Percentiles rank a stretch among this genome's conserved stretches.
phyloP scores from a whole-genome alignment of 441 rosid species.

The Erodium texanum region DNA sequence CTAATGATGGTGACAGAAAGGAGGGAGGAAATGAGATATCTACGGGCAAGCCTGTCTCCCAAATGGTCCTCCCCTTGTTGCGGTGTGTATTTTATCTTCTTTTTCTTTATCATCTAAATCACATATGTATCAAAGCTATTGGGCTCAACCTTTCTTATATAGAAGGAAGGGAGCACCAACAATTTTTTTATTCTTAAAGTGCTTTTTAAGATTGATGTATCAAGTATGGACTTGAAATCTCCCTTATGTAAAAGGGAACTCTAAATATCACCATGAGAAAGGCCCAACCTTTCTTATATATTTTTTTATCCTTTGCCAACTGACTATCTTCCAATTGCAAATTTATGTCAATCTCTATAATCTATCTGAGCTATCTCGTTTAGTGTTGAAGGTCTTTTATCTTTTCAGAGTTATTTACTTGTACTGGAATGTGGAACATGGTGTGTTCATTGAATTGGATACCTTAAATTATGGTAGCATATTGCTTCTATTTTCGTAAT shows the following conservation, averaged over 20 bases:
- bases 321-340: background rate
- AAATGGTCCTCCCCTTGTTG: conserved; percentile 33
- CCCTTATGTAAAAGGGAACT: too few species aligned
- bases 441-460: background rate
- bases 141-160: too few species aligned
- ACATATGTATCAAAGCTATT: too few species aligned
- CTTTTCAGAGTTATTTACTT: background rate
- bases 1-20: conserved; percentile 20
- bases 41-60: conserved; percentile 32
- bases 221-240: too few species aligned
- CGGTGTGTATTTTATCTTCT: conserved; percentile 36
- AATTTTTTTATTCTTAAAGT: too few species aligned
- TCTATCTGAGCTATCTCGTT: background rate
- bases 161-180: too few species aligned
- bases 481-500: background rate
- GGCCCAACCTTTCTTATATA: too few species aligned
- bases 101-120: too few species aligned
- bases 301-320: background rate
- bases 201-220: too few species aligned
- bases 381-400: background rate
- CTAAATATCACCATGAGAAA: too few species aligned
- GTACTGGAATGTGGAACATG: background rate
- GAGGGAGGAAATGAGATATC: conserved; percentile 26
- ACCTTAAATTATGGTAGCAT: background rate
- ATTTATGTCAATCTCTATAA: background rate